Base-by-base conservation (phyloP, 805 yeast genomes). In the Barnettozyma salicaria region DNA sequence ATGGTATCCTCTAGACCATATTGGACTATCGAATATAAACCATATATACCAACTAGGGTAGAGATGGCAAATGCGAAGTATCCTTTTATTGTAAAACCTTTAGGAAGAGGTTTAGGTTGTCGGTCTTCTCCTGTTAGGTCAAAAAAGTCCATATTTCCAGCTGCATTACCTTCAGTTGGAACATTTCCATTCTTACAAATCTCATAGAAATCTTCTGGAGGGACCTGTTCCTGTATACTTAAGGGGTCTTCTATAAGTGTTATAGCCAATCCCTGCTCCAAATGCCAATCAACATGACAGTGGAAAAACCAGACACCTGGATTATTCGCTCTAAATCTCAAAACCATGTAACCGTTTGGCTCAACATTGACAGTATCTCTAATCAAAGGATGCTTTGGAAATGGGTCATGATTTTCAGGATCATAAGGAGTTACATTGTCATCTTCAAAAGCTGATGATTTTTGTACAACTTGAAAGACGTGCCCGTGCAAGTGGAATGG, bases 301-400 rank as follows among this genome's bases (percentile, higher is more conserved):
- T 88, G 97, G 78, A 88, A 83, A 43, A 82, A 75, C 96, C 96
- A 89, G 19, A 87, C 79, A 40, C 97, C 97, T 3, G 96, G 96
- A 52, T 89, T 88, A 52, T 82, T 76, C 10, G 96, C 87, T 49
- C 65, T 71, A 59, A 86, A 86, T 47, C 96, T 67, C 22, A 78
- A 53, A 13, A 80, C 88, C 34, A 78, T 58, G 56, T 77, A 73
- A 3, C 89, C 85, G 49, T 79, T 77, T 23, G 81, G 75, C 34
- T 76, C 73, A 13, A 86, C 76, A 46, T 71, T 65, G 16, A 76
- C 76, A 0, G 90, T 81, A 54, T 88, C 96, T 59, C 96, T 70
- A 33, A 67, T 55, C 53, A 75, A 55, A 27, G 88, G 95, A 37
- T 63, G 59, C 27, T 72, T 74, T 7, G 85, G 85, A 51, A 64